Evolutionary conservation across 371 early-diverging fungal species (phyloP).

Genomic region (Lichtheimia hyalospora): DNA sequence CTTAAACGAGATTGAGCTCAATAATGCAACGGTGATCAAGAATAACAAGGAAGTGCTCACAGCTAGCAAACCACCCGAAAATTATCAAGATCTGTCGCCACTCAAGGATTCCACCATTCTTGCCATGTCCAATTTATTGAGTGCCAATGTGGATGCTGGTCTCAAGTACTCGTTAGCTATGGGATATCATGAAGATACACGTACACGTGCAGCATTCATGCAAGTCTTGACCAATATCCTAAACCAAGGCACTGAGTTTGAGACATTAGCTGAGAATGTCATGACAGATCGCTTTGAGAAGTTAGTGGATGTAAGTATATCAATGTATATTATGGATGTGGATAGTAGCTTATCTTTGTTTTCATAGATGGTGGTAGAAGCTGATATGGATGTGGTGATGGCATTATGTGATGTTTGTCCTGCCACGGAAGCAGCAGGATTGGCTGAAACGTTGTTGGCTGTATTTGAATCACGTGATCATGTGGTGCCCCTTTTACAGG

Average conservation of each 20-base stretch:
- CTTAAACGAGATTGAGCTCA: conserved; percentile 42
- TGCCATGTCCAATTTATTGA: conserved; percentile 85
- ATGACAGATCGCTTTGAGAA: conserved; percentile 72
- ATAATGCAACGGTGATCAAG: conserved; percentile 1
- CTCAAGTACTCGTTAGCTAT: conserved; percentile 85
- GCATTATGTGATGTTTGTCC: conserved; percentile 87
- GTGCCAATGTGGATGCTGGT: conserved; percentile 90
- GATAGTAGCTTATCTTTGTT: conserved; percentile 44
- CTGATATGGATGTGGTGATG: conserved; percentile 75
- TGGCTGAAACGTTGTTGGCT: conserved; percentile 71
- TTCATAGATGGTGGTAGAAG: conserved; percentile 58
- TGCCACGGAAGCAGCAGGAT: conserved; percentile 78
- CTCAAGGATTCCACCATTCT: conserved; percentile 83
- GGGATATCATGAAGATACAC: conserved; percentile 89
- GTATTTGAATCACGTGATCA: conserved; percentile 78
- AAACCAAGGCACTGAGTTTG: conserved; percentile 84
- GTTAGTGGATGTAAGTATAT: conserved; percentile 61
- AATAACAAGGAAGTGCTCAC: conserved; percentile 9
- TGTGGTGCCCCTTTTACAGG: conserved; percentile 68
- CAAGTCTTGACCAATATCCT: conserved; percentile 89
- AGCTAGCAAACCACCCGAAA: conserved; percentile 8
- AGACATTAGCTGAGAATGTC: conserved; percentile 72
- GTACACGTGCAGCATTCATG: conserved; percentile 86
- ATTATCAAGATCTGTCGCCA: conserved; percentile 50
- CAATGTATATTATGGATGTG: conserved; percentile 39